Percentiles rank a stretch among this genome's conserved stretches.
Conservation (phyloP, 2,329 filamentous ascomycete genomes). For the Colletotrichum limetticola region DNA sequence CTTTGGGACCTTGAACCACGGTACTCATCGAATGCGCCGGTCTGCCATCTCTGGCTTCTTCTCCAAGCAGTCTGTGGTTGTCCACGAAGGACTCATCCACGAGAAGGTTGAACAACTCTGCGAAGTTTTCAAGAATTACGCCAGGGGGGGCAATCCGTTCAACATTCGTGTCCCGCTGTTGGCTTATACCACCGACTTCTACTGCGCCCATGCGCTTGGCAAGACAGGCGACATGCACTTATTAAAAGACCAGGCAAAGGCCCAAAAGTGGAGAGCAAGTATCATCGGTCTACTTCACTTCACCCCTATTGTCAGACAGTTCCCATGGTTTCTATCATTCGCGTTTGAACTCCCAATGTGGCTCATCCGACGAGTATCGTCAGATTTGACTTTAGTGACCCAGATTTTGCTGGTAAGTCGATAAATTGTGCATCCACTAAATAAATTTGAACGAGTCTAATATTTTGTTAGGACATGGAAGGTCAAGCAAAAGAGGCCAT, state of each 20-base stretch:
- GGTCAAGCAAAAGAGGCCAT: not conserved
- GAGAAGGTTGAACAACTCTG: not conserved
- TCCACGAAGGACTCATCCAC: conserved; percentile 26
- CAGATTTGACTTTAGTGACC: not conserved
- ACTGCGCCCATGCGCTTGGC: not conserved
- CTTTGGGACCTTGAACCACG: conserved; percentile 45
- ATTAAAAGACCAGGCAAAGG: not conserved
- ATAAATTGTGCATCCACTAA: too few species aligned
- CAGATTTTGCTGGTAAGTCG: not conserved
- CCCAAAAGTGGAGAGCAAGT: not conserved
- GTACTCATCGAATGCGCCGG: conserved; percentile 35
- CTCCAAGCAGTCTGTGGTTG: conserved; percentile 36
- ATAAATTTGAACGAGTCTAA: too few species aligned
- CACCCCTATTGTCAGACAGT: not conserved
- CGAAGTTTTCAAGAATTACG: not conserved
- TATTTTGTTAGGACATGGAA: too few species aligned
- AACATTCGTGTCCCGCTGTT: not conserved
- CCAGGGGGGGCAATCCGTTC: not conserved
- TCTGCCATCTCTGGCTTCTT: conserved; percentile 37
- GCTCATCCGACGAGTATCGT: not conserved
- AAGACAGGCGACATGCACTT: not conserved
- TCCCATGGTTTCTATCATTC: not conserved
- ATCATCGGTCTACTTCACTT: not conserved
- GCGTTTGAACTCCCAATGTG: not conserved
- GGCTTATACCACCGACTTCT: not conserved